phyloP scores from a whole-genome alignment of 225 moss, liverwort and hornwort genomes.

The Pleurozium schreberi region DNA sequence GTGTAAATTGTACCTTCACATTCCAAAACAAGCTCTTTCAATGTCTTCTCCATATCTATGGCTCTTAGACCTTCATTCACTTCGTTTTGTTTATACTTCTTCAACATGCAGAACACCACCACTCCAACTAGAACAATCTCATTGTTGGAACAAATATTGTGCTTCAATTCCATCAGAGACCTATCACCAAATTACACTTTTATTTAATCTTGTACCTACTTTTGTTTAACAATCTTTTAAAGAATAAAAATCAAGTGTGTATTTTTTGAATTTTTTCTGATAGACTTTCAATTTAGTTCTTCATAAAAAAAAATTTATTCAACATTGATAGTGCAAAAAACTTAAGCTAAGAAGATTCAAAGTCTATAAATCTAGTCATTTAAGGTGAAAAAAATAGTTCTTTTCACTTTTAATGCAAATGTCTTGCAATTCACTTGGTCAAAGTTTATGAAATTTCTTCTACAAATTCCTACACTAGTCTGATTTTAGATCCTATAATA shows the following conservation, averaged over 20 bases:
- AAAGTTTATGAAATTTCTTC: background rate
- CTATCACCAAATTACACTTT: background rate
- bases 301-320: background rate
- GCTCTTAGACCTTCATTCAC: no score
- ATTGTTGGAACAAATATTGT: accelerated
- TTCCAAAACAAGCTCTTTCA: no score
- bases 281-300: background rate
- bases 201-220: background rate
- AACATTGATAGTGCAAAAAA: background rate
- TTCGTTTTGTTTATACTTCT: no score
- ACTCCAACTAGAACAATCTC: no score
- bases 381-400: background rate
- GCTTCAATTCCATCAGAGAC: background rate
- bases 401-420: background rate
- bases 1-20: no score
- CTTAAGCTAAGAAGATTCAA: background rate
- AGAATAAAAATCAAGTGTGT: background rate
- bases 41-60: no score
- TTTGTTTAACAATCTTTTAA: background rate
- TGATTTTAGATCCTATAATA: background rate
- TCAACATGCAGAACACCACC: no score
- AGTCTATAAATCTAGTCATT: background rate
- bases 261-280: no score
- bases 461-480: accelerated
- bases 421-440: accelerated